A percentile compares a stretch with the other conserved stretches of the same genome.
These are phyloP conservation scores for Candida mesenterica DNA, from an alignment of 1,139 yeast genomes.

Conservation along the genomic window DNA sequence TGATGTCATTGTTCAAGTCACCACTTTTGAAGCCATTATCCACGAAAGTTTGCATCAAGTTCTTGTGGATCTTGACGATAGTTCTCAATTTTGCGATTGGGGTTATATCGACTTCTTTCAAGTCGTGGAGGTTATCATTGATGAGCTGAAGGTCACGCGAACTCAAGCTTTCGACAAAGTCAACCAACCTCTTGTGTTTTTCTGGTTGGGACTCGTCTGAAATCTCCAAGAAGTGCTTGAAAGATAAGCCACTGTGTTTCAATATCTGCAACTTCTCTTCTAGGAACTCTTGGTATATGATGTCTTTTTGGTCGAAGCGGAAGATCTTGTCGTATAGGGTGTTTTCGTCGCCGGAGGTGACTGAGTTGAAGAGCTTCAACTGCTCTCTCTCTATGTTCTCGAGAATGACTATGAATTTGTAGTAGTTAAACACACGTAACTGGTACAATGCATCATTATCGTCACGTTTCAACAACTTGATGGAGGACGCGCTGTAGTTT, in stretches of 20 bases:
- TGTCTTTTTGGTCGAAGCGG: slow-evolving; percentile 40
- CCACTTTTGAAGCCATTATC: slow-evolving; percentile 15
- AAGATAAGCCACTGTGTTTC: slow-evolving; percentile 25
- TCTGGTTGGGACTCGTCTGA: slow-evolving; percentile 10
- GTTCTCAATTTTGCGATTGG: slow-evolving; percentile 33
- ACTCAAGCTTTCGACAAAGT: slow-evolving; percentile 19
- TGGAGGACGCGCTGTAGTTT: slow-evolving; percentile 39
- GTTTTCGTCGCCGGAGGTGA: slow-evolving; percentile 26
- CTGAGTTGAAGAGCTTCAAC: slow-evolving; percentile 27
- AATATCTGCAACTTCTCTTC: slow-evolving; percentile 34
- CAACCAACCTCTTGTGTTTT: slow-evolving; percentile 14
- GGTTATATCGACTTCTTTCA: slow-evolving; percentile 23
- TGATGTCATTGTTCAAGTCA: slow-evolving; percentile 38
- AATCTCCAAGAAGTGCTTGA: slow-evolving; percentile 31
- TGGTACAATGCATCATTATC: slow-evolving; percentile 40
- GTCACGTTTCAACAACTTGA: slow-evolving; percentile 36
- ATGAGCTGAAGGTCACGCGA: slow-evolving; percentile 11
- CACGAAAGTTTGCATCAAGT: slow-evolving; percentile 24
- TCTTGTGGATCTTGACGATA: slow-evolving; percentile 34
- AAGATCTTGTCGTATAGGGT: slow-evolving; percentile 40
- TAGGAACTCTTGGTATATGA: slow-evolving; percentile 35
- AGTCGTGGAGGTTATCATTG: slow-evolving; percentile 14
- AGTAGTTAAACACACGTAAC: slow-evolving; percentile 41
- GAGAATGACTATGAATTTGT: slow-evolving; percentile 36
- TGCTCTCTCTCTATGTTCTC: slow-evolving; percentile 38